Conservation (phyloP, 202 grass and related monocot genomes). For the Elaeis oleifera region DNA sequence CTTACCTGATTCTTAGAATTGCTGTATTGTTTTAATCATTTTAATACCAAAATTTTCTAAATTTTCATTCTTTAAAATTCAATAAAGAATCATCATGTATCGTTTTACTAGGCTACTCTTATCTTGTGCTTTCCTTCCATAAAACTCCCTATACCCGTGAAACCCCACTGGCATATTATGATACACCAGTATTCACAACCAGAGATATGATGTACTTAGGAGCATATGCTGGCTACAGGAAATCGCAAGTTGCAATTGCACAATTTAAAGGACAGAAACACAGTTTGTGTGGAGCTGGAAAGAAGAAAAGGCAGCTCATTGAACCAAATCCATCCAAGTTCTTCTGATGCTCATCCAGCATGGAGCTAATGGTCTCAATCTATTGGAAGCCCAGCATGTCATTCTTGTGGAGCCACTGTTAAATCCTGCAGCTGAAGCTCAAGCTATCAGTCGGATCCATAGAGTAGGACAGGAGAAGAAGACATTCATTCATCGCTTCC, state of each 20-base stretch:
- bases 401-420: conserved; percentile 78
- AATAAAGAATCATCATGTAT: too few species aligned
- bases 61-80: too few species aligned
- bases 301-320: conserved; percentile 23
- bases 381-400: conserved; percentile 91
- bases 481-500: conserved; percentile 89
- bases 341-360: conserved; percentile 89
- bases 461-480: conserved; percentile 82
- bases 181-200: too few species aligned
- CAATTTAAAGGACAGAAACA: conserved; percentile 71
- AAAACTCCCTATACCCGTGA: too few species aligned
- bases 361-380: conserved; percentile 93
- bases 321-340: conserved; percentile 49
- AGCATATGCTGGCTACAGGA: conserved; percentile 31
- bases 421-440: conserved; percentile 81
- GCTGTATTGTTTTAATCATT: too few species aligned
- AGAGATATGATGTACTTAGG: too few species aligned
- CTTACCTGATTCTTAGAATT: too few species aligned
- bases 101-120: too few species aligned
- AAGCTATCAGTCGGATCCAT: conserved; percentile 89
- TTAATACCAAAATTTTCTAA: too few species aligned
- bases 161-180: too few species aligned
- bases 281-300: conserved; percentile 24
- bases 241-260: conserved; percentile 69
- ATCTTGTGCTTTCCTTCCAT: too few species aligned